Evolutionary conservation across 1,139 yeast species (phyloP).

Genomic region (Saccharomyces hybrid): DNA sequence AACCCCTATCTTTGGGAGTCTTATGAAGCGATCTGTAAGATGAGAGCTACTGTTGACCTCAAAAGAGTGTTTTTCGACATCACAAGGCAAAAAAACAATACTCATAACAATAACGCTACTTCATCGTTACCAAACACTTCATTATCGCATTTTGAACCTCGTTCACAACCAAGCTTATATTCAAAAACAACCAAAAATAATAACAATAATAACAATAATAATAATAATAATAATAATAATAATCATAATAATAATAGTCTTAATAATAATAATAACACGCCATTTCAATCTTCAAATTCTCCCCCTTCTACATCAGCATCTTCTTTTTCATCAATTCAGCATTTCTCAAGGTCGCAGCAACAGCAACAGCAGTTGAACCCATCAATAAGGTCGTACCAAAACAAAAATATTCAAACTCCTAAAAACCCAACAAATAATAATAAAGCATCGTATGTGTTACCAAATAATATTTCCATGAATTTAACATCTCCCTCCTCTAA

Average conservation of each 20-base stretch:
- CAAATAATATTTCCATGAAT: background rate
- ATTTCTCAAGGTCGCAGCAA: constrained; percentile 1
- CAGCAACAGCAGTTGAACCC: background rate
- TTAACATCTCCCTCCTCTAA: constrained; percentile 14
- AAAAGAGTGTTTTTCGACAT: constrained; percentile 26
- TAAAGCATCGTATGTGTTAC: background rate
- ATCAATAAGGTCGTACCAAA: background rate
- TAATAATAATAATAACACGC: constrained; percentile 2
- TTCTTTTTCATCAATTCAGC: constrained; percentile 1
- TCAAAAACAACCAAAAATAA: constrained; percentile 31
- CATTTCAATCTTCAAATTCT: background rate
- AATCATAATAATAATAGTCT: constrained; percentile 4
- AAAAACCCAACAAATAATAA: background rate
- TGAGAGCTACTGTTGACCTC: constrained; percentile 64
- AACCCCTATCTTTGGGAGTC: constrained; percentile 89
- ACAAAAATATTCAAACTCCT: background rate
- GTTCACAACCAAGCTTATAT: background rate
- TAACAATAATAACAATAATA: constrained; percentile 19
- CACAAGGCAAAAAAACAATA: constrained; percentile 15
- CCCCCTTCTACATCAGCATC: constrained; percentile 24
- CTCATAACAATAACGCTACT: constrained; percentile 1
- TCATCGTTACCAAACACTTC: constrained; percentile 45
- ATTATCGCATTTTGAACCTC: background rate
- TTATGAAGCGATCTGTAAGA: constrained; percentile 61
- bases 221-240: constrained; percentile 4